Conservation (phyloP, 768 basidiomycete genomes). For the Lactarius hengduanensis region DNA sequence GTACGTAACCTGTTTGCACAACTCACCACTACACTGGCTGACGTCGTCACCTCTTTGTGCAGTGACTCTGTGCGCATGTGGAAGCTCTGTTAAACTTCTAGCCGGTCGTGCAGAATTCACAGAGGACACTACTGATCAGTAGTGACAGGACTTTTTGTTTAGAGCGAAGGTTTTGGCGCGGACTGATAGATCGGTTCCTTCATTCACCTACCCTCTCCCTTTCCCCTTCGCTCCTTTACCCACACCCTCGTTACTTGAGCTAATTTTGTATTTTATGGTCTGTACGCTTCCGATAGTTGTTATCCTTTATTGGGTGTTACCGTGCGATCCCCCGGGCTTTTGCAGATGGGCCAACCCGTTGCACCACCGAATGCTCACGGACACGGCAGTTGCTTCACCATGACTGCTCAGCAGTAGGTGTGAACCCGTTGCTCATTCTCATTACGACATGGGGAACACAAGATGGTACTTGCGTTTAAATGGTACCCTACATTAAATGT, state of each 20-base stretch:
- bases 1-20: conserved; percentile 37
- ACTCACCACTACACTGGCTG: neutral
- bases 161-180: neutral
- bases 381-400: neutral
- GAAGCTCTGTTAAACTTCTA: conserved; percentile 30
- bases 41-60: neutral
- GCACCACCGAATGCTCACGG: neutral
- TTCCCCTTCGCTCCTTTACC: neutral
- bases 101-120: too few species aligned
- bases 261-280: neutral
- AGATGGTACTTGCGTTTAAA: neutral
- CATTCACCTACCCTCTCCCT: neutral
- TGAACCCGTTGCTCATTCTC: neutral
- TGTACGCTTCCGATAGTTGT: neutral
- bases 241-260: neutral
- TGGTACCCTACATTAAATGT: neutral
- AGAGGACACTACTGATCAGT: neutral
- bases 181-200: conserved; percentile 2
- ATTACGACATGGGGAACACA: neutral
- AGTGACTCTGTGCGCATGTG: conserved; percentile 41
- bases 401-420: neutral
- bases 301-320: neutral
- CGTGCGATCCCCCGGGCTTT: neutral
- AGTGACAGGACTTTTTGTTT: neutral
- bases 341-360: neutral